Percentiles rank a stretch among this genome's conserved stretches.
Conservation (phyloP, 352 stramenopile genomes). For the Pythium pyrilobum region DNA sequence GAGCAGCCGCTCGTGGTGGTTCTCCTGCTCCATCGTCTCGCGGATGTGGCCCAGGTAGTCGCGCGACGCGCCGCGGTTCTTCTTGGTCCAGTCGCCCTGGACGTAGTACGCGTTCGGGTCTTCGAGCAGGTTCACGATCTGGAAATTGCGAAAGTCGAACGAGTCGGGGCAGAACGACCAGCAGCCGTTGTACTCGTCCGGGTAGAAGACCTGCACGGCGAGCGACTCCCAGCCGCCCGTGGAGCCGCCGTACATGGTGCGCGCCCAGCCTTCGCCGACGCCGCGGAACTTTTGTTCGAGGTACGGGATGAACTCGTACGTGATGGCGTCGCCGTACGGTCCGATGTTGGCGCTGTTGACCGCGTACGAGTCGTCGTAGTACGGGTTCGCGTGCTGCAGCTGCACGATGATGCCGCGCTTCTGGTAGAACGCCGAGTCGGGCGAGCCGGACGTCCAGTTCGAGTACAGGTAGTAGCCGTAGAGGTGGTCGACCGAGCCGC, state of each 20-base stretch:
- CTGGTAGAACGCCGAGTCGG: conserved; percentile 43
- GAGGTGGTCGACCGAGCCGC: conserved; percentile 28
- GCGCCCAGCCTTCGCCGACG: conserved; percentile 55
- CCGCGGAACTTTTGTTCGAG: conserved; percentile 56
- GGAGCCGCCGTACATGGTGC: conserved; percentile 73
- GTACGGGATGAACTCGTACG: conserved; percentile 67
- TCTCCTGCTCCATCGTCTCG: conserved; percentile 72
- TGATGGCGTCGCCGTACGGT: conserved; percentile 71
- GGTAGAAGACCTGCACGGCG: conserved; percentile 69
- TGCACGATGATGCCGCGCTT: conserved; percentile 72
- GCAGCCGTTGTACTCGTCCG: conserved; percentile 75
- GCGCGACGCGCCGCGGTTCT: conserved; percentile 51
- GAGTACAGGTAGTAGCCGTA: conserved; percentile 67
- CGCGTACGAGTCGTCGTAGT: conserved; percentile 78
- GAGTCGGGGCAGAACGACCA: conserved; percentile 77
- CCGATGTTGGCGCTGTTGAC: conserved; percentile 75
- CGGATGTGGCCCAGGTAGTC: conserved; percentile 62
- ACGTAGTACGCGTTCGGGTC: conserved; percentile 70
- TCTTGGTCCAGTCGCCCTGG: conserved; percentile 63
- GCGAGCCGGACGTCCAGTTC: conserved; percentile 62
- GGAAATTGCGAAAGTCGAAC: conserved; percentile 73
- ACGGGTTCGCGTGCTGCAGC: conserved; percentile 70
- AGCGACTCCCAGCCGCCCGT: conserved; percentile 73
- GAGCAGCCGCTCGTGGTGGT: conserved; percentile 63
- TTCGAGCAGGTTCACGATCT: conserved; percentile 58